These are phyloP conservation scores for Candida piceae DNA, from an alignment of 805 yeast species.

Conservation along the genomic window DNA sequence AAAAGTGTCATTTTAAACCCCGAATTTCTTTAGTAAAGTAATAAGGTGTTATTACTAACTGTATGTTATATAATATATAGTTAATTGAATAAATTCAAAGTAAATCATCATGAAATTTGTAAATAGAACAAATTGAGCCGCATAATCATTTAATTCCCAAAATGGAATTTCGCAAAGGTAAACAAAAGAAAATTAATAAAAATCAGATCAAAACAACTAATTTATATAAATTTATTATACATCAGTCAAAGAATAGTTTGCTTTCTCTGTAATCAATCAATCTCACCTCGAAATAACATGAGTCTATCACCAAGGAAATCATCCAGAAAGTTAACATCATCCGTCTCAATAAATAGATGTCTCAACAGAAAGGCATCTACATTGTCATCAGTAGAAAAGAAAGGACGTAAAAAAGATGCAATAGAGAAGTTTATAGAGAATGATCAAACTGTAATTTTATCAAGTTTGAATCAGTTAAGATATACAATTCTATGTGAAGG, in stretches of 20 bases:
- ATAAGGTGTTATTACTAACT: too few relatives aligned
- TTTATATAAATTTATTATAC: too few relatives aligned
- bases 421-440: constrained; percentile 46
- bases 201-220: not conserved
- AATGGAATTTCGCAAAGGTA: not conserved
- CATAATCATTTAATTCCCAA: too few relatives aligned
- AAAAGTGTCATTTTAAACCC: too few relatives aligned
- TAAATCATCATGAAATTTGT: too few relatives aligned
- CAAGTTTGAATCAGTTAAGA: constrained; percentile 49
- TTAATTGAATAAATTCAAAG: too few relatives aligned
- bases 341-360: constrained; percentile 2
- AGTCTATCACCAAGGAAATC: constrained; percentile 1
- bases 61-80: too few relatives aligned
- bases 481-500: constrained; percentile 49
- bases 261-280: too few relatives aligned
- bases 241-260: too few relatives aligned
- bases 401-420: constrained; percentile 45
- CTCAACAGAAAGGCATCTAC: constrained; percentile 17
- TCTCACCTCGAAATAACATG: not conserved
- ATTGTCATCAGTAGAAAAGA: constrained; percentile 15
- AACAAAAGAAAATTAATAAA: not conserved
- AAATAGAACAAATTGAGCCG: too few relatives aligned
- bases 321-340: not conserved
- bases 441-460: constrained; percentile 40
- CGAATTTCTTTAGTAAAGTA: too few relatives aligned